phyloP scores from a whole-genome alignment of 768 basidiomycete genomes.

The Lyophyllum semitale region DNA sequence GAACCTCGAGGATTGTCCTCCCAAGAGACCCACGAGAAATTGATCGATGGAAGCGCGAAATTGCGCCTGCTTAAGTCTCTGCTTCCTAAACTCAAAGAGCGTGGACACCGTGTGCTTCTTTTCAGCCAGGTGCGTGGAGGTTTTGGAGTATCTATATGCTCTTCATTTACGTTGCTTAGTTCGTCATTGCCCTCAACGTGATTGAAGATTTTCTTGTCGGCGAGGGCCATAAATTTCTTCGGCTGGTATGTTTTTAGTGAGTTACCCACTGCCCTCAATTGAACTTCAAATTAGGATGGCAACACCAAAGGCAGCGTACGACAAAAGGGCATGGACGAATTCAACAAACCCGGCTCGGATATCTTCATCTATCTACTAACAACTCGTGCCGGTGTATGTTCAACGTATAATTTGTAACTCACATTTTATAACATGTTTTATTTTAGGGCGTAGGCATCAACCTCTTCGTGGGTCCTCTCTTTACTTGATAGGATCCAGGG shows the following conservation, averaged over 20 bases:
- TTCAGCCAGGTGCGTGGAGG: conserved; percentile 78
- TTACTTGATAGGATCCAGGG: neutral
- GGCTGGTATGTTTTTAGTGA: conserved; percentile 53
- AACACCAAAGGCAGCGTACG: conserved; percentile 81
- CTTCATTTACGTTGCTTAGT: conserved; percentile 46
- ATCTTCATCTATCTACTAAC: conserved; percentile 90
- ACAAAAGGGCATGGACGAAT: conserved; percentile 94
- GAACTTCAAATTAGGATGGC: conserved; percentile 68
- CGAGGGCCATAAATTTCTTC: conserved; percentile 78
- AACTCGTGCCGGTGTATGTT: conserved; percentile 78
- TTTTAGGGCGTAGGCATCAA: conserved; percentile 86
- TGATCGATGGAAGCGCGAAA: conserved; percentile 87
- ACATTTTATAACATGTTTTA: neutral
- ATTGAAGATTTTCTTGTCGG: conserved; percentile 88
- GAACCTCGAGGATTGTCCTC: conserved; percentile 65
- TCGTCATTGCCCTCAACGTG: conserved; percentile 83
- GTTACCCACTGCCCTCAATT: neutral
- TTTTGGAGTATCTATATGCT: neutral
- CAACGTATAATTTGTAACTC: neutral
- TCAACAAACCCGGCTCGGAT: conserved; percentile 86
- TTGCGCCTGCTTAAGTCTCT: conserved; percentile 74
- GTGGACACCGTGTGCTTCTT: conserved; percentile 85
- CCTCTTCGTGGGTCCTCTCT: conserved; percentile 45
- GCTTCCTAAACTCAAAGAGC: conserved; percentile 80
- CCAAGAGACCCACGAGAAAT: conserved; percentile 70